phyloP scores from a whole-genome alignment of 192 early-diverging fungal species.

The Backusella liffmaniae region DNA sequence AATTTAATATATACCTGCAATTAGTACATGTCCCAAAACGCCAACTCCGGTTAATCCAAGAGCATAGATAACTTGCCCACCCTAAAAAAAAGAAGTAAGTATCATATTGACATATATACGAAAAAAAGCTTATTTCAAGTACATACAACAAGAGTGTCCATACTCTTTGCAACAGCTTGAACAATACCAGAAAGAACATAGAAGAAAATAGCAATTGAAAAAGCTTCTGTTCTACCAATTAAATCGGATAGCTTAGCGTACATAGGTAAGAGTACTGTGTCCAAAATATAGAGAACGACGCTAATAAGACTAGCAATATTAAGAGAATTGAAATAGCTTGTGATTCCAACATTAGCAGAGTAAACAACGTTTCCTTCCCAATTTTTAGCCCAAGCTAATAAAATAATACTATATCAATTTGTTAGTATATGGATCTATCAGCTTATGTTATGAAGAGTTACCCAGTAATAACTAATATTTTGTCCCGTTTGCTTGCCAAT shows the following conservation, averaged over 20 bases:
- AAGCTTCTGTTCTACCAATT: slow-evolving; percentile 18
- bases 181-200: not conserved
- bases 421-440: not conserved
- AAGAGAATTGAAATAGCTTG: not conserved
- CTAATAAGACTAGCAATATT: slow-evolving; percentile 13
- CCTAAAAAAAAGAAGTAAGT: not conserved
- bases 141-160: slow-evolving; percentile 10
- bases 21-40: slow-evolving; percentile 16
- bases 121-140: not conserved
- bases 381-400: slow-evolving; percentile 12
- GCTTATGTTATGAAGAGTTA: not conserved
- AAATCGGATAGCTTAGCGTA: slow-evolving; percentile 26
- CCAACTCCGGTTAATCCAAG: slow-evolving; percentile 20
- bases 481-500: not conserved
- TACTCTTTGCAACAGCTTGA: not conserved
- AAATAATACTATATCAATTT: not conserved
- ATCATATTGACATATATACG: not conserved
- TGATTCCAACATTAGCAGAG: not conserved
- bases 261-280: slow-evolving; percentile 14
- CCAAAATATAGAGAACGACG: slow-evolving; percentile 9
- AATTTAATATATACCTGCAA: slow-evolving; percentile 4
- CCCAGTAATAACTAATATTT: slow-evolving; percentile 15
- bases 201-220: not conserved
- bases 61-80: slow-evolving; percentile 26
- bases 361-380: slow-evolving; percentile 20